These are phyloP conservation scores for Sporothrix pseudoabietina DNA, from an alignment of 2,329 filamentous ascomycete species.

Conservation along the genomic window DNA sequence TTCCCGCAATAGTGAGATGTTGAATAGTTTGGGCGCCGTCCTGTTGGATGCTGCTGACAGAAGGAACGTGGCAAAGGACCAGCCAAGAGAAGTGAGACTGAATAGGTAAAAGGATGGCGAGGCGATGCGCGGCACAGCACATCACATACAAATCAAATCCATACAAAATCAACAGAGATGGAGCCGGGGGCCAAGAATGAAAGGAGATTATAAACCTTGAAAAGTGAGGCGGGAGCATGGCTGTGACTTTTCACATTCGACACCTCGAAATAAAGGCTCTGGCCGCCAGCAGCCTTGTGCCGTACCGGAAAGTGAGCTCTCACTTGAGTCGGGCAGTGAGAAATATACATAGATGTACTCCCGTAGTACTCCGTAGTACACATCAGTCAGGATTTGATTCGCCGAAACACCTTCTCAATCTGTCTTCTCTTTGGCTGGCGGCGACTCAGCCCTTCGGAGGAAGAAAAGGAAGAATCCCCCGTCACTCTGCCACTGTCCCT, in stretches of 20 bases:
- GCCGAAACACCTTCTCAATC: background rate
- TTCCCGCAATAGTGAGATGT: background rate
- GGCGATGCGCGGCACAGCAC: slow-evolving; percentile 15
- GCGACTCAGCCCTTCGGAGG: slow-evolving; percentile 4
- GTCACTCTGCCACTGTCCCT: background rate
- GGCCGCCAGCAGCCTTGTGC: background rate
- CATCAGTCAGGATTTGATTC: background rate
- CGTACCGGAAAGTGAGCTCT: background rate
- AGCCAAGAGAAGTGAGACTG: background rate
- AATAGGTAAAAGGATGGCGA: background rate
- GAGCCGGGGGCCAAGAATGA: background rate
- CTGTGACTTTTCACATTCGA: background rate
- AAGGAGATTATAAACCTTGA: background rate
- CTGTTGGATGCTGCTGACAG: background rate
- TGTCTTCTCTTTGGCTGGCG: background rate
- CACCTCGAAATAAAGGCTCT: background rate
- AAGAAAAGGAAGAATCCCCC: background rate
- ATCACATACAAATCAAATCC: background rate
- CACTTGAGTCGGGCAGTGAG: background rate
- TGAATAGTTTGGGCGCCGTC: background rate
- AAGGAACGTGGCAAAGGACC: slow-evolving; percentile 13
- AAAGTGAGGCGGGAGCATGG: background rate
- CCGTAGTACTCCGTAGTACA: background rate
- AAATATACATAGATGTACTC: background rate
- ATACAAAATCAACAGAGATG: background rate